Evolutionary conservation across 305 asterid species (phyloP), one percentile per base, ranked within the genome.

Genomic region (Fraxinus sp.): DNA sequence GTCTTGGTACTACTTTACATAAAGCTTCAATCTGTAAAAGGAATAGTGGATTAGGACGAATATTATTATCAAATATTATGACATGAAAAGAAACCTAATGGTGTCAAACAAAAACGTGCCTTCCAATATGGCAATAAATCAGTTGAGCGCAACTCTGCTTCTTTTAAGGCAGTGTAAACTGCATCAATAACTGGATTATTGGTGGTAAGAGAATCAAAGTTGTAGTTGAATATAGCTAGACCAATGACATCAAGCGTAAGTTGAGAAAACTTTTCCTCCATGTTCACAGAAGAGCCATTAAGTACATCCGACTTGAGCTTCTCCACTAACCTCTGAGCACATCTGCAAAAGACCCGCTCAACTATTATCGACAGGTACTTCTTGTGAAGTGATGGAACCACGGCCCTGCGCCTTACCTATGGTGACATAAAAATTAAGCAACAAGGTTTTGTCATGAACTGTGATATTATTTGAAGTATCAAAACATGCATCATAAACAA

Each of bases 331-430:
- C 88, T 91, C 91, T 91, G 92, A 71, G 98, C 98, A 84, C 97
- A 96, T 91, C 91, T 93, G 92, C 94, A 92, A 87, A 96, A 96
- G 88, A 94, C 97, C 90, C 97, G 89, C 83, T 96, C 99, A 81
- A 94, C 98, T 49, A 96, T 93, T 90, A 96, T 88, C 33, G 99
- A 94, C 92, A 96, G 90, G 94, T 94, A 96, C 90, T 91, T 94
- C 95, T 91, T 96, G 97, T 96, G 99, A 90, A 96, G 99, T 28
- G 98, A 96, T 80, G 99, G 99, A 87, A 93, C 97, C 92, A 96
- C 98, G 72, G 99, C 97, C 87, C 98, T 90, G 86, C 98, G 97
- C 92, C 98, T 91, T 86, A 83, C 98, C 98, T 95, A 90, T 72
- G 52, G 8, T 5, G 62, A 57, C 9, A 11, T n/a, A 36, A 28